Percentiles rank a stretch among this genome's conserved stretches.
phyloP scores from a whole-genome alignment of 2,329 filamentous ascomycete genomes.

The Alternaria triticimaculans region DNA sequence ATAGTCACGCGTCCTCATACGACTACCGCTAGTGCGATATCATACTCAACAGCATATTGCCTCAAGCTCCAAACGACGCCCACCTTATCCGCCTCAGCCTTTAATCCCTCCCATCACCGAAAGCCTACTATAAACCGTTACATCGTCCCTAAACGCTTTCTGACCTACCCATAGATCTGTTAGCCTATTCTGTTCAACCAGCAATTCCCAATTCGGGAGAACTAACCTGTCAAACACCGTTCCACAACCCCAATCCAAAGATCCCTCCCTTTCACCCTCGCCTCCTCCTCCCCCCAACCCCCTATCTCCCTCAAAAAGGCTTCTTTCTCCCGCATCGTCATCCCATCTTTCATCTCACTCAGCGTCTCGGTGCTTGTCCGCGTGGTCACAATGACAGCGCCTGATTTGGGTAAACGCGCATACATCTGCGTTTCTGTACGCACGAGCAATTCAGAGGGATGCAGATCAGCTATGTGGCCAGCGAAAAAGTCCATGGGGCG shows the following conservation, averaged over 20 bases:
- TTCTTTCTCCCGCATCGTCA: conserved; percentile 5
- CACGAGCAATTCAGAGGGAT: conserved; percentile 52
- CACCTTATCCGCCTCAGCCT: neutral
- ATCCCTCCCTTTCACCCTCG: conserved; percentile 31
- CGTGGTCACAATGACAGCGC: conserved; percentile 58
- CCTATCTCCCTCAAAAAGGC: conserved; percentile 27
- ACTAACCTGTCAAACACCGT: conserved; percentile 19
- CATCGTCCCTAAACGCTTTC: conserved; percentile 12
- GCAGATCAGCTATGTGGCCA: conserved; percentile 32
- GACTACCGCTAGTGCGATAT: neutral
- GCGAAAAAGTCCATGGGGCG: conserved; percentile 47
- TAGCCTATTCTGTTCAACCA: neutral
- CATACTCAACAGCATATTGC: neutral
- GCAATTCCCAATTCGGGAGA: neutral
- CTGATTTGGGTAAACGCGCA: conserved; percentile 52
- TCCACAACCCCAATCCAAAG: conserved; percentile 32
- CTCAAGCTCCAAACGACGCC: neutral
- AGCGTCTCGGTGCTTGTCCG: conserved; percentile 53
- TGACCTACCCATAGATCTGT: neutral
- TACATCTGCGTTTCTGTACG: conserved; percentile 61
- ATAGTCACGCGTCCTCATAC: neutral
- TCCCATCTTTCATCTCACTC: conserved; percentile 13
- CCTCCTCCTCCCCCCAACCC: conserved; percentile 31
- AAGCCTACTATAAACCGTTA: conserved; percentile 4
- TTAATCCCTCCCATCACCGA: neutral